Evolutionary conservation across 139 green algal species (phyloP).

Genomic region (Chlamydomonas eustigma): DNA sequence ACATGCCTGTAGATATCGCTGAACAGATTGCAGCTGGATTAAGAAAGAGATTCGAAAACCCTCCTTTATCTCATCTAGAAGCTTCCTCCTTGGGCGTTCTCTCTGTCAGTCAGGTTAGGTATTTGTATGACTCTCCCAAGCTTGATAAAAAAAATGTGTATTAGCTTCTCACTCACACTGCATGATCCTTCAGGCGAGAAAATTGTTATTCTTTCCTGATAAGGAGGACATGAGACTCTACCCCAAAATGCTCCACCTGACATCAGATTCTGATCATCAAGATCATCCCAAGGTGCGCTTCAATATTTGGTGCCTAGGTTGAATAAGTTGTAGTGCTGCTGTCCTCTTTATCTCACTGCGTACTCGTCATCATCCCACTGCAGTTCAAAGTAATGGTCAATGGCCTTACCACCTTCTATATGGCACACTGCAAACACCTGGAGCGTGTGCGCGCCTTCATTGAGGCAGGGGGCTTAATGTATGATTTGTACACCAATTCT

Average conservation of each 20-base stretch:
- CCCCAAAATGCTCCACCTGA: slow-evolving; percentile 22
- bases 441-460: slow-evolving; percentile 33
- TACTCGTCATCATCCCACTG: neutral
- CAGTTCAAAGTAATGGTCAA: slow-evolving; percentile 22
- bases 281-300: slow-evolving; percentile 9
- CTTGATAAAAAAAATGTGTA: too few species aligned
- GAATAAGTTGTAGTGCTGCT: neutral
- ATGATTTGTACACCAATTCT: too few species aligned
- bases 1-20: too few species aligned
- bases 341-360: neutral
- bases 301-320: neutral
- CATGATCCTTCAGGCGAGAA: slow-evolving; percentile 29
- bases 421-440: slow-evolving; percentile 37
- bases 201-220: slow-evolving; percentile 29
- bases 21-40: too few species aligned
- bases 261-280: slow-evolving; percentile 16
- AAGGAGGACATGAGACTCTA: slow-evolving; percentile 40
- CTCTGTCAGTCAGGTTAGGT: too few species aligned
- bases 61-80: too few species aligned
- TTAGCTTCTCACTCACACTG: too few species aligned
- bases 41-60: too few species aligned
- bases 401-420: slow-evolving; percentile 27
- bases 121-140: too few species aligned
- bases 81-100: too few species aligned
- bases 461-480: slow-evolving; percentile 36